phyloP scores from a whole-genome alignment of 2,329 filamentous ascomycete genomes.

The Graphiopsis chlorocephala region DNA sequence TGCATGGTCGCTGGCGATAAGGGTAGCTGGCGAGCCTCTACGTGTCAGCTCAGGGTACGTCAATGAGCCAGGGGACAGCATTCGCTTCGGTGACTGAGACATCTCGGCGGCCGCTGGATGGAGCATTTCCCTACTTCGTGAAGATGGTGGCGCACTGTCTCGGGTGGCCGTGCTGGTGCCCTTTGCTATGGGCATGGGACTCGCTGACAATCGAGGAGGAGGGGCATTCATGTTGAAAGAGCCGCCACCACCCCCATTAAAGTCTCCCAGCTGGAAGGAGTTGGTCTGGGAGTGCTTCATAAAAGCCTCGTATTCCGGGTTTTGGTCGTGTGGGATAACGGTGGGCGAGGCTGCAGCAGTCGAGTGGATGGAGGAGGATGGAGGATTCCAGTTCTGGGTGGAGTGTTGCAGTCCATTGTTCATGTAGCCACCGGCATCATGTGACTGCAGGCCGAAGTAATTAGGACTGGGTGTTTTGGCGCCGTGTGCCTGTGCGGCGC shows the following conservation, averaged over 20 bases:
- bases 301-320: slow-evolving; percentile 81
- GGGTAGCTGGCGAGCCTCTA: slow-evolving; percentile 47
- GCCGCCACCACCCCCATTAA: slow-evolving; percentile 29
- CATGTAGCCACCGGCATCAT: slow-evolving; percentile 58
- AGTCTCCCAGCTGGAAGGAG: slow-evolving; percentile 42
- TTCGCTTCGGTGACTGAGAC: slow-evolving; percentile 46
- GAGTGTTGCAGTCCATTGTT: slow-evolving; percentile 48
- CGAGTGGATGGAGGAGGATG: slow-evolving; percentile 67
- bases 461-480: slow-evolving; percentile 63
- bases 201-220: background rate
- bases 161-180: slow-evolving; percentile 10
- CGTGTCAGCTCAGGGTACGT: slow-evolving; percentile 43
- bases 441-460: slow-evolving; percentile 77
- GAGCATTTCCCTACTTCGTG: slow-evolving; percentile 24
- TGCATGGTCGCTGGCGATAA: slow-evolving; percentile 33
- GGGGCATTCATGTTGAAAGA: slow-evolving; percentile 37
- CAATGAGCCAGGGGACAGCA: slow-evolving; percentile 45
- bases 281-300: slow-evolving; percentile 64
- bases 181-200: background rate
- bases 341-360: slow-evolving; percentile 67
- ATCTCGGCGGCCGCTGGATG: slow-evolving; percentile 29
- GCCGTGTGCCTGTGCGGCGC: slow-evolving; percentile 14
- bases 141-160: slow-evolving; percentile 37
- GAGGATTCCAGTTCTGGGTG: slow-evolving; percentile 71
- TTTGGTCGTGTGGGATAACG: slow-evolving; percentile 68